These are phyloP conservation scores for Tardiomyces depauwii DNA, from an alignment of 1,139 yeast genomes.

Conservation along the genomic window DNA sequence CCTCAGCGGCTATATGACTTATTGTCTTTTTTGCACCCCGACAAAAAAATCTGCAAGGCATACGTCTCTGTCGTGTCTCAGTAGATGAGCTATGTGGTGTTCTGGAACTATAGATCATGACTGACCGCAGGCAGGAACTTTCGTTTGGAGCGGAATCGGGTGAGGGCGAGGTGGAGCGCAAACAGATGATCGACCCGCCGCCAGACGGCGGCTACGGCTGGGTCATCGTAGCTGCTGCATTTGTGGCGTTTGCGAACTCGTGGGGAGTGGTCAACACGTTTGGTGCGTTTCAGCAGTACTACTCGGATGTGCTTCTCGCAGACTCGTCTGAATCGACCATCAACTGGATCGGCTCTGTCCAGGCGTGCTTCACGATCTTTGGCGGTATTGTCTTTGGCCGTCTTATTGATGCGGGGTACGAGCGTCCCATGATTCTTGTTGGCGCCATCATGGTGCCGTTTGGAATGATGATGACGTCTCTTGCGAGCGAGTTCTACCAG, in stretches of 20 bases:
- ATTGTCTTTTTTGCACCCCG: no score
- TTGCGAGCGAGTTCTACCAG: constrained; percentile 37
- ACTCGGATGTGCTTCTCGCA: constrained; percentile 22
- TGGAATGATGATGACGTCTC: constrained; percentile 41
- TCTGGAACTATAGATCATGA: no score
- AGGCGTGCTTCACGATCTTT: constrained; percentile 40
- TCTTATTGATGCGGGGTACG: constrained; percentile 35
- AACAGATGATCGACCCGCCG: background rate
- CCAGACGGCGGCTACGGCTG: background rate
- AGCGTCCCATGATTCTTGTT: constrained; percentile 17
- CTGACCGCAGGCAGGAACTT: no score
- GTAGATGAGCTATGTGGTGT: no score
- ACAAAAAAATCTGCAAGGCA: no score
- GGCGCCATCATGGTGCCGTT: constrained; percentile 39
- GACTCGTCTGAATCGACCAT: constrained; percentile 32
- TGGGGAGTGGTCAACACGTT: constrained; percentile 48
- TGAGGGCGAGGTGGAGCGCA: no score
- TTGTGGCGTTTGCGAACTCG: background rate
- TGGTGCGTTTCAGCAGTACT: constrained; percentile 51
- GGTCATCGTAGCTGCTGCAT: background rate
- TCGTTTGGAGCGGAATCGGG: no score
- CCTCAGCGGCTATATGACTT: no score
- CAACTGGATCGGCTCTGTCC: constrained; percentile 55
- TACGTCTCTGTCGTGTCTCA: no score
- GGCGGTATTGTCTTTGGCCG: constrained; percentile 48